Percentiles rank a stretch among this genome's conserved stretches.
phyloP scores from a whole-genome alignment of 2,329 filamentous ascomycete genomes.

The Fusarium irregulare region DNA sequence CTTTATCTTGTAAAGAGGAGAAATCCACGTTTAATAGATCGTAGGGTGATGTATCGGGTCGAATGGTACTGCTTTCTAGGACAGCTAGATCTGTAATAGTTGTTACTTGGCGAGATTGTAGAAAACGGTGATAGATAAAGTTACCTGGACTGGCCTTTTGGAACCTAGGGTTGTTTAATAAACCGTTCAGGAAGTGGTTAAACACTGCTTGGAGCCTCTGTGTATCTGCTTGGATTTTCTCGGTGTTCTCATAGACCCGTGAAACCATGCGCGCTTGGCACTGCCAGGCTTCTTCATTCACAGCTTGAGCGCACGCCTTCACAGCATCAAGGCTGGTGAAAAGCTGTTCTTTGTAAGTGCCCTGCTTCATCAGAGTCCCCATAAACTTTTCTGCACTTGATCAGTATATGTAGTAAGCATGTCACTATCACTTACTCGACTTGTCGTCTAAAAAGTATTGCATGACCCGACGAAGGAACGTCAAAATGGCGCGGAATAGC shows the following conservation, averaged over 20 bases:
- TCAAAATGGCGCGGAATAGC: too few species aligned
- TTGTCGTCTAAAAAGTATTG: too few species aligned
- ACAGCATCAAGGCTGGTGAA: not conserved
- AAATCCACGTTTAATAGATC: not conserved
- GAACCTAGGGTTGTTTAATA: not conserved
- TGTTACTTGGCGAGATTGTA: not conserved
- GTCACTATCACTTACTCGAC: accelerated
- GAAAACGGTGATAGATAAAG: too few species aligned
- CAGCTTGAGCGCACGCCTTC: not conserved
- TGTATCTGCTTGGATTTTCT: too few species aligned
- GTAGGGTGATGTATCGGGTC: not conserved
- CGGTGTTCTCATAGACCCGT: not conserved
- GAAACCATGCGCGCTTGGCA: not conserved
- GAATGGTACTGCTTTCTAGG: accelerated
- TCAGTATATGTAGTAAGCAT: too few species aligned
- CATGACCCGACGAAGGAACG: too few species aligned
- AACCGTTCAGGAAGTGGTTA: not conserved
- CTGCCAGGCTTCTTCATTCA: not conserved
- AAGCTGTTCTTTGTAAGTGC: accelerated
- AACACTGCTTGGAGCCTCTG: not conserved
- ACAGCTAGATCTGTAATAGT: accelerated
- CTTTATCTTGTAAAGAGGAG: accelerated
- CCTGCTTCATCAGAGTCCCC: not conserved
- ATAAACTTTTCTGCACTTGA: accelerated
- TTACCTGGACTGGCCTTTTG: not conserved